A percentile compares a stretch with the other conserved stretches of the same genome.
phyloP scores from a whole-genome alignment of 345 rosid species.

The Syzygium grande region DNA sequence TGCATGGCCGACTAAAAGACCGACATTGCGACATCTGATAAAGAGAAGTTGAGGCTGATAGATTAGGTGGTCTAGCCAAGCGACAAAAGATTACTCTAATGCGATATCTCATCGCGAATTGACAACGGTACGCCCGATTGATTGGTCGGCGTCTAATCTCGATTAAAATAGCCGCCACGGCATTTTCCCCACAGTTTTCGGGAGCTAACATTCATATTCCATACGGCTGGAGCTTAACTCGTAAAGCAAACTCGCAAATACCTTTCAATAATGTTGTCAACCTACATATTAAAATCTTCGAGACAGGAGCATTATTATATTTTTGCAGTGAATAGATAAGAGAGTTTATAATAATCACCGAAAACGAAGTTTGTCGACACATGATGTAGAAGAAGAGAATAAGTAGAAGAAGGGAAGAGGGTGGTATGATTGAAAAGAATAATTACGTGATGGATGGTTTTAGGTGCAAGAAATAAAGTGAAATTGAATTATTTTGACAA shows the following conservation, averaged over 20 bases:
- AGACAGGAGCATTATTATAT: neutral
- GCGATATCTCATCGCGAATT: neutral
- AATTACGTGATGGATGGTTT: neutral
- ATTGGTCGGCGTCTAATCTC: slow-evolving; percentile 1
- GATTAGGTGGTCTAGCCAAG: slow-evolving; percentile 2
- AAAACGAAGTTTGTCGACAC: neutral
- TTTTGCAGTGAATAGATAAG: neutral
- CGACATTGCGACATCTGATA: neutral
- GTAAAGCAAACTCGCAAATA: neutral
- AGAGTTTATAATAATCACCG: neutral
- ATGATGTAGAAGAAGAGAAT: neutral
- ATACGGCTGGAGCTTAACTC: neutral
- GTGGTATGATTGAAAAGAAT: neutral
- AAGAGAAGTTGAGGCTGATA: neutral
- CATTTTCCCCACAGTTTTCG: neutral
- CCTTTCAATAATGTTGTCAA: neutral
- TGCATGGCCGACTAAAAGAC: neutral
- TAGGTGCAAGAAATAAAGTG: neutral
- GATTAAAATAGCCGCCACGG: neutral
- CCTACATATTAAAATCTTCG: neutral
- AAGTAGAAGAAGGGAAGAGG: neutral
- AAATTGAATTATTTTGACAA: no score
- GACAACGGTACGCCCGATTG: neutral
- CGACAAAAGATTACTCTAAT: neutral
- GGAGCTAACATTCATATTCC: neutral